These are phyloP conservation scores for Plantago ovata DNA, from an alignment of 257 asterid genomes.

Conservation along the genomic window DNA sequence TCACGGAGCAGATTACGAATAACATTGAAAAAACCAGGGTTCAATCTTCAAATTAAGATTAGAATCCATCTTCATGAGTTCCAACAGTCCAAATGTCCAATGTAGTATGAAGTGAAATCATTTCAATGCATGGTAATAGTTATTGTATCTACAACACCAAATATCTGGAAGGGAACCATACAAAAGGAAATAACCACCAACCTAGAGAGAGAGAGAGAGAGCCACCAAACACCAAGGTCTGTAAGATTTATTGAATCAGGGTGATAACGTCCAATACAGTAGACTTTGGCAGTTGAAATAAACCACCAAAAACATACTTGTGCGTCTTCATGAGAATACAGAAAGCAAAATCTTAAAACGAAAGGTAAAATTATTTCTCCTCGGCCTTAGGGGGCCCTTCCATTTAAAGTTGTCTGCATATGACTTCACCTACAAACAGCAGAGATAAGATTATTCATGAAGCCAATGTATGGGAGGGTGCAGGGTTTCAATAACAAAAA, in stretches of 20 bases:
- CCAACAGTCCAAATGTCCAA: too few relatives aligned
- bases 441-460: conserved; percentile 1
- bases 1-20: too few relatives aligned
- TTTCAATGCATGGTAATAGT: neutral
- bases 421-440: conserved; percentile 55
- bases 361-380: conserved; percentile 27
- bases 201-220: conserved; percentile 2
- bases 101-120: neutral
- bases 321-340: too few relatives aligned
- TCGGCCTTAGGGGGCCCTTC: conserved; percentile 74
- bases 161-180: neutral
- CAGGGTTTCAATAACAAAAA: too few relatives aligned
- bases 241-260: conserved; percentile 27
- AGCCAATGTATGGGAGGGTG: neutral
- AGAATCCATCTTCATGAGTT: too few relatives aligned
- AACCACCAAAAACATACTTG: conserved; percentile 1
- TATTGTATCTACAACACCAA: conserved; percentile 1
- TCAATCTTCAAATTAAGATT: too few relatives aligned
- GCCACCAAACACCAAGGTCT: neutral
- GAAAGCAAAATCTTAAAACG: conserved; percentile 11
- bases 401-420: conserved; percentile 96
- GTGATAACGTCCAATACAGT: conserved; percentile 10
- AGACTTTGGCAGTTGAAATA: conserved; percentile 13
- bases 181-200: neutral
- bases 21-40: too few relatives aligned